Percentiles rank a stretch among this genome's conserved stretches.
These are phyloP conservation scores for Penicillium verhagenii DNA, from an alignment of 495 filamentous ascomycete species.

Conservation along the genomic window DNA sequence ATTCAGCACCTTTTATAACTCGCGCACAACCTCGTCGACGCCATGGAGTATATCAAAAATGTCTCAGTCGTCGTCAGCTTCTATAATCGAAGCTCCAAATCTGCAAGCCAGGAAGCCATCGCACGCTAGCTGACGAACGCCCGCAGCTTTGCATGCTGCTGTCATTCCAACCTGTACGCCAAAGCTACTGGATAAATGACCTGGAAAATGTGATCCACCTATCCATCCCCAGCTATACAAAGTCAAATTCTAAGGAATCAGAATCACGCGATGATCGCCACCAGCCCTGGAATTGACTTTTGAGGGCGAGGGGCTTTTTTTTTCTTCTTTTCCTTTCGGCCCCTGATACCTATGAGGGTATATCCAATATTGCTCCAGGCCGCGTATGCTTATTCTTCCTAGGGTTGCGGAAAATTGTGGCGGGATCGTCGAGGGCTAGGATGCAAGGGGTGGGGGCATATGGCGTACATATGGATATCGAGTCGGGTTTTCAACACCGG, in stretches of 20 bases:
- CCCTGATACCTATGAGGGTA: not conserved
- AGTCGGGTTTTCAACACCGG: not conserved
- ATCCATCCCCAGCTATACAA: not conserved
- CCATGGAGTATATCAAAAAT: not conserved
- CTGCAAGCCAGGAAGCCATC: constrained; percentile 1
- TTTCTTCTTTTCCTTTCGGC: not conserved
- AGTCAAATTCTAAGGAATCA: not conserved
- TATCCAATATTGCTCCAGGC: not conserved
- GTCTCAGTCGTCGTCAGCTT: constrained; percentile 2
- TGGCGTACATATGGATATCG: not conserved
- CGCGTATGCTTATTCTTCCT: not conserved
- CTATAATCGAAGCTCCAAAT: not conserved
- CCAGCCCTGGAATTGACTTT: not conserved
- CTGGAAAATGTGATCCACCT: constrained; percentile 1
- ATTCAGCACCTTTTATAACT: not conserved
- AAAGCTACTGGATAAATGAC: constrained; percentile 1
- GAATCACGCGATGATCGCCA: not conserved
- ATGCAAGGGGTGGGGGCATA: not conserved
- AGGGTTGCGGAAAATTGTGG: not conserved
- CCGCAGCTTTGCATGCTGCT: not conserved
- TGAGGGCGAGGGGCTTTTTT: not conserved
- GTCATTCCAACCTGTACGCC: not conserved
- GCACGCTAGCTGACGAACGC: not conserved
- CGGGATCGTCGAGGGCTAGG: not conserved
- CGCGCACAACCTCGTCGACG: not conserved